Conservation (phyloP, 1,284 basidiomycete species). For the Boletus albobrunnescens region DNA sequence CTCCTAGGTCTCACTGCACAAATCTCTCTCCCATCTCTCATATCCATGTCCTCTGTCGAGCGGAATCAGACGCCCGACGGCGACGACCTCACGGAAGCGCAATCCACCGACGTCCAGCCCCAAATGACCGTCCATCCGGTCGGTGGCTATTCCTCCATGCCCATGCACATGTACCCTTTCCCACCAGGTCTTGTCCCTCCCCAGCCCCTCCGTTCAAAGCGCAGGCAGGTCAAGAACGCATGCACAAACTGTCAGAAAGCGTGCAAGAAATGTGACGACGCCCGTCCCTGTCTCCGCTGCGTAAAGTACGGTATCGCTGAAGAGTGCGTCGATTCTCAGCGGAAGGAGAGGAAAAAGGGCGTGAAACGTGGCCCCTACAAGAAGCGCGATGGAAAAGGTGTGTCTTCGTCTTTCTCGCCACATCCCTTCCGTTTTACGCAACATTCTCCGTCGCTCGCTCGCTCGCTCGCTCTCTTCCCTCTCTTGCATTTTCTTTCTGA, state of each 20-base stretch:
- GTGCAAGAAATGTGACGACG: slow-evolving; percentile 89
- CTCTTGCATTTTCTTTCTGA: slow-evolving; percentile 36
- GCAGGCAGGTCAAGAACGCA: slow-evolving; percentile 86
- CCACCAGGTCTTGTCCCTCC: slow-evolving; percentile 44
- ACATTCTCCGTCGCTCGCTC: slow-evolving; percentile 7
- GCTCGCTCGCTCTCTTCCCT: background rate
- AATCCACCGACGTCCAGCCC: slow-evolving; percentile 43
- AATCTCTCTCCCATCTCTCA: slow-evolving; percentile 16
- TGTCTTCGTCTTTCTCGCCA: slow-evolving; percentile 36
- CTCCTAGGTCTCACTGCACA: background rate
- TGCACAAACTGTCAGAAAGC: slow-evolving; percentile 87
- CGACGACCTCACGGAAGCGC: slow-evolving; percentile 35
- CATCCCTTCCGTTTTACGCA: slow-evolving; percentile 19
- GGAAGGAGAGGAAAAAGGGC: slow-evolving; percentile 83
- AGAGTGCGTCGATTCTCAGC: slow-evolving; percentile 75
- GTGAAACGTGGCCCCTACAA: slow-evolving; percentile 89
- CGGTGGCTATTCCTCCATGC: slow-evolving; percentile 47
- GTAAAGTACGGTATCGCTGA: slow-evolving; percentile 80
- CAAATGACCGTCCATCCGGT: slow-evolving; percentile 51
- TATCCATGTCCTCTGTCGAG: slow-evolving; percentile 31
- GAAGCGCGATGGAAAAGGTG: slow-evolving; percentile 85
- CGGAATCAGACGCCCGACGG: slow-evolving; percentile 37
- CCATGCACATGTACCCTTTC: slow-evolving; percentile 67
- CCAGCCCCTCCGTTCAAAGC: slow-evolving; percentile 61
- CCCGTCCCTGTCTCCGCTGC: slow-evolving; percentile 80